Conservation (phyloP, 768 basidiomycete species). For the Infundibulicybe gibba region DNA sequence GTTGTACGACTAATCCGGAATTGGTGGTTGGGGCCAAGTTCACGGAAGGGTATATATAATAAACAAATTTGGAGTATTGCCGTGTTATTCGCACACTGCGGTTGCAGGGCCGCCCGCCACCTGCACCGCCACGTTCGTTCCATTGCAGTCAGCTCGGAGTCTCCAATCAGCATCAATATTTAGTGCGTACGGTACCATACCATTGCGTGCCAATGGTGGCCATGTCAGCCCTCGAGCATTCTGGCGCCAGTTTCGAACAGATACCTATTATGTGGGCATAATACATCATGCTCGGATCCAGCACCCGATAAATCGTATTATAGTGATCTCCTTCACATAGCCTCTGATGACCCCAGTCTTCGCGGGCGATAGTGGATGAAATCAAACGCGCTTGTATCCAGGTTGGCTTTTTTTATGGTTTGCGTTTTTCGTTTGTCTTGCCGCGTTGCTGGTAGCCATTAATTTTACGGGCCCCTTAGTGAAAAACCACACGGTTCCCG, state of each 20-base stretch:
- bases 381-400: slow-evolving; percentile 75
- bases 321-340: slow-evolving; percentile 43
- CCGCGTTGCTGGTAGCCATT: background rate
- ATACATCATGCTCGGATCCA: no score
- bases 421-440: slow-evolving; percentile 3
- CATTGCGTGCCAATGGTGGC: no score
- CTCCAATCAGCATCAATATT: no score
- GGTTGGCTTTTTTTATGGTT: slow-evolving; percentile 86
- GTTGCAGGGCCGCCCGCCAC: no score
- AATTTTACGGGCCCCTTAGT: slow-evolving; percentile 37
- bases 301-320: background rate
- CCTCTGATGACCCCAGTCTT: slow-evolving; percentile 28
- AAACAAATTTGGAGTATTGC: no score
- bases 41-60: no score
- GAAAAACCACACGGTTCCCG: slow-evolving; percentile 71
- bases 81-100: no score
- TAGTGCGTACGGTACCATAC: no score
- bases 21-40: no score
- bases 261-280: slow-evolving; percentile 31
- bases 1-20: no score
- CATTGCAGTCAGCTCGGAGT: no score
- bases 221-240: background rate
- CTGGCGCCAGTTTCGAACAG: slow-evolving; percentile 17
- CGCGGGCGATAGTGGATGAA: slow-evolving; percentile 46
- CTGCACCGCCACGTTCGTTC: no score